These are phyloP conservation scores for Fraxinus angustifolia DNA, from an alignment of 305 asterid genomes.

Conservation along the genomic window DNA sequence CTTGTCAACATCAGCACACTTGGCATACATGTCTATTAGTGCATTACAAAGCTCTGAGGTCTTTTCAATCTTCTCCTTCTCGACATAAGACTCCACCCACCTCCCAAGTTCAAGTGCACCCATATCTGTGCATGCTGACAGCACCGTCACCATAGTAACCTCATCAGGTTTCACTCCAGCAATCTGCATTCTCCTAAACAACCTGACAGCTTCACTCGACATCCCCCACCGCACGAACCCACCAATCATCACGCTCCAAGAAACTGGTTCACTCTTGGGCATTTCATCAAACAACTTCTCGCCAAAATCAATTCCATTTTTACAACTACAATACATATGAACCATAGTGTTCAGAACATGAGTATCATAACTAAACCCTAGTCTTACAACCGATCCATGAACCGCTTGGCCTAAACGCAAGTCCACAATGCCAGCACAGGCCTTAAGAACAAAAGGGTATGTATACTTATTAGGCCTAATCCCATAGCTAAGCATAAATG, in stretches of 20 bases:
- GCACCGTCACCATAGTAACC: conserved; percentile 59
- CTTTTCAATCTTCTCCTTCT: conserved; percentile 48
- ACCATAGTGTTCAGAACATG: conserved; percentile 63
- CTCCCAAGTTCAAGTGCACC: conserved; percentile 77
- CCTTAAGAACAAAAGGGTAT: conserved; percentile 74
- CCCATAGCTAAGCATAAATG: conserved; percentile 42
- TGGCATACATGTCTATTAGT: conserved; percentile 72
- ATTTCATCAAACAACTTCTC: conserved; percentile 74
- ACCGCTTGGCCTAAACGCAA: conserved; percentile 43
- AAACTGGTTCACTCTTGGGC: conserved; percentile 44
- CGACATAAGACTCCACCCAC: conserved; percentile 58
- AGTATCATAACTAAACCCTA: conserved; percentile 51
- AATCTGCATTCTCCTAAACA: conserved; percentile 64
- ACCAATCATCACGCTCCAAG: conserved; percentile 66
- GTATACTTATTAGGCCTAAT: conserved; percentile 65
- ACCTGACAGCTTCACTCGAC: conserved; percentile 48
- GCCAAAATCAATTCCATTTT: conserved; percentile 46
- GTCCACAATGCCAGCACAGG: conserved; percentile 66
- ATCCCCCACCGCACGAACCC: conserved; percentile 62
- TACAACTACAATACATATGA: conserved; percentile 59
- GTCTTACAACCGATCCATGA: conserved; percentile 52
- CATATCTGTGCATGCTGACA: conserved; percentile 68
- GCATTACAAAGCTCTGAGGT: conserved; percentile 54
- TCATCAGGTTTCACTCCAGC: conserved; percentile 58
- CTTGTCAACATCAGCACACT: conserved; percentile 73